phyloP scores from a whole-genome alignment of 345 rosid species.

The Luvunga scandens region DNA sequence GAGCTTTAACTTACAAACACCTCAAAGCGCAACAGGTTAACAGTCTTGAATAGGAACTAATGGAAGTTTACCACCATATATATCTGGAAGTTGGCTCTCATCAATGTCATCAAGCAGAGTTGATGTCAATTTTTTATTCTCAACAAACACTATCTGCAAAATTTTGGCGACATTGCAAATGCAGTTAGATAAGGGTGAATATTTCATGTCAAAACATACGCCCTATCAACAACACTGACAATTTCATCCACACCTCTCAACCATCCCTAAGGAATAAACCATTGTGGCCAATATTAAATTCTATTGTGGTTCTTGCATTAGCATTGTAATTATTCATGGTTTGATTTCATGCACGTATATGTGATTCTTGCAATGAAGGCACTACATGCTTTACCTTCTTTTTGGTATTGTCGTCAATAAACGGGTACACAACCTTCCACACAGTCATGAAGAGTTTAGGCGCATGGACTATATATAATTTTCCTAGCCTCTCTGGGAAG shows the following conservation, averaged over 20 bases:
- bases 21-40: slow-evolving; percentile 16
- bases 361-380: slow-evolving; percentile 1
- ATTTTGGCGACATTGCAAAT: neutral
- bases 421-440: slow-evolving; percentile 81
- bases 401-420: slow-evolving; percentile 79
- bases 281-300: too few relatives aligned
- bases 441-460: slow-evolving; percentile 88
- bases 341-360: neutral
- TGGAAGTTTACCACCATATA: slow-evolving; percentile 72
- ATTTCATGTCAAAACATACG: neutral
- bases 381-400: slow-evolving; percentile 51
- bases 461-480: slow-evolving; percentile 57
- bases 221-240: neutral
- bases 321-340: neutral
- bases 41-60: slow-evolving; percentile 63
- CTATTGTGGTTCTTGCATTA: too few relatives aligned
- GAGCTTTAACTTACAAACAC: neutral
- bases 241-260: neutral
- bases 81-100: slow-evolving; percentile 72
- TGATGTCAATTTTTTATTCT: slow-evolving; percentile 57
- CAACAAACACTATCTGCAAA: slow-evolving; percentile 75
- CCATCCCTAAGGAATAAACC: neutral
- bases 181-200: neutral
- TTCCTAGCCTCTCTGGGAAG: slow-evolving; percentile 87
- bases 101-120: slow-evolving; percentile 75